A percentile compares a stretch with the other conserved stretches of the same genome.
Conservation (phyloP, 495 filamentous ascomycete genomes). For the Hypoxylon fuscum region DNA sequence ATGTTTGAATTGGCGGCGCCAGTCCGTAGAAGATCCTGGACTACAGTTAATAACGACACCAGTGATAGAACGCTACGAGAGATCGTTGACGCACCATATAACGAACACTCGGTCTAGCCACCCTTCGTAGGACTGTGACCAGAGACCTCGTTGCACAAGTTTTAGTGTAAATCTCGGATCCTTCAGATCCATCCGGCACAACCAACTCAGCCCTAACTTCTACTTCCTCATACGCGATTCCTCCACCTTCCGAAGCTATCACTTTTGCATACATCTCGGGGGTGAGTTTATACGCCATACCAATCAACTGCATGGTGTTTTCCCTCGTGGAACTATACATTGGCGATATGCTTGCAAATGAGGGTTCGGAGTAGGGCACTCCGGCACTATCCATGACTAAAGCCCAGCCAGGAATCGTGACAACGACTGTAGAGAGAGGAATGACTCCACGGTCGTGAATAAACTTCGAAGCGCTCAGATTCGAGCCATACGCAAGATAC, state of each 20-base stretch:
- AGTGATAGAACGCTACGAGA: too few relatives aligned
- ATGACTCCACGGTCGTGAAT: slow-evolving; percentile 4
- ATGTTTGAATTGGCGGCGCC: slow-evolving; percentile 3
- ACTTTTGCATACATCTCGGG: slow-evolving; percentile 17
- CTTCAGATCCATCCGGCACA: background rate
- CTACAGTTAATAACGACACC: too few relatives aligned
- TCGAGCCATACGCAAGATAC: slow-evolving; percentile 16
- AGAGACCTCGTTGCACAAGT: slow-evolving; percentile 5
- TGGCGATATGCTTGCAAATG: slow-evolving; percentile 12
- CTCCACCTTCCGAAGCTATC: slow-evolving; percentile 12
- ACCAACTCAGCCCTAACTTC: slow-evolving; percentile 7
- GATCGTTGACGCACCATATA: slow-evolving; percentile 5
- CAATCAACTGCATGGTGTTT: background rate
- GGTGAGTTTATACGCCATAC: slow-evolving; percentile 13
- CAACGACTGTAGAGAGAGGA: background rate
- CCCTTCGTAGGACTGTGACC: slow-evolving; percentile 8
- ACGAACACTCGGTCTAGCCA: slow-evolving; percentile 5
- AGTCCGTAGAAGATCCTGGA: slow-evolving; percentile 4
- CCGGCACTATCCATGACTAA: slow-evolving; percentile 10
- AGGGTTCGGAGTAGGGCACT: slow-evolving; percentile 13
- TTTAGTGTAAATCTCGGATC: background rate
- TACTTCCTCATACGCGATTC: slow-evolving; percentile 10
- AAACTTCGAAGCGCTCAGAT: slow-evolving; percentile 9
- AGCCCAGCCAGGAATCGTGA: slow-evolving; percentile 8
- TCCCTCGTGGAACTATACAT: background rate